Conservation (phyloP, 2,329 filamentous ascomycete genomes). For the Teratosphaeria nubilosa region DNA sequence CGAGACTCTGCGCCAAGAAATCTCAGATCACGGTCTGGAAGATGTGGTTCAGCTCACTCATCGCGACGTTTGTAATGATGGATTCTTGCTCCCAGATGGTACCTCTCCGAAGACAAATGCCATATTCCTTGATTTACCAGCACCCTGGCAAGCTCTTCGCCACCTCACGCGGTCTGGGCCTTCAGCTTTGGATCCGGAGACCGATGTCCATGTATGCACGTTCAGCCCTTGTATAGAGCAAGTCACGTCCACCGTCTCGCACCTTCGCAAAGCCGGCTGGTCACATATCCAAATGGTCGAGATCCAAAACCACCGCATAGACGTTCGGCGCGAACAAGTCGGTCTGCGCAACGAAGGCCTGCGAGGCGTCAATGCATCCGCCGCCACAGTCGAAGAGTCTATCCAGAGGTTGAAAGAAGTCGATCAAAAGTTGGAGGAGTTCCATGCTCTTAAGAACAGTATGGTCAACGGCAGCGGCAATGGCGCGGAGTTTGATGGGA, state of each 20-base stretch:
- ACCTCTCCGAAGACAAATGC: conserved; percentile 51
- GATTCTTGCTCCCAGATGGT: conserved; percentile 48
- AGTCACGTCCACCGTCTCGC: conserved; percentile 73
- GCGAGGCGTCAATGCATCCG: conserved; percentile 56
- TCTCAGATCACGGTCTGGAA: conserved; percentile 56
- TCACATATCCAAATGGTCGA: conserved; percentile 90
- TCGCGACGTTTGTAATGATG: conserved; percentile 67
- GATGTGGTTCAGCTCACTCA: conserved; percentile 62
- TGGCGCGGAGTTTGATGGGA: conserved; percentile 25
- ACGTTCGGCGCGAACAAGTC: conserved; percentile 71
- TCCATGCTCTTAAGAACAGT: conserved; percentile 38
- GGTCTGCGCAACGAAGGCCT: conserved; percentile 60
- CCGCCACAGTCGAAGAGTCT: conserved; percentile 70
- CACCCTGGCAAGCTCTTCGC: conserved; percentile 68
- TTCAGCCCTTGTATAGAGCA: conserved; percentile 98
- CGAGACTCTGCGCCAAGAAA: conserved; percentile 57
- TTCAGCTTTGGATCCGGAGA: conserved; percentile 56
- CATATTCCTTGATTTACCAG: conserved; percentile 70
- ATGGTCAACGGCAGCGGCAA: conserved; percentile 18
- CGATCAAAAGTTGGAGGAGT: conserved; percentile 57
- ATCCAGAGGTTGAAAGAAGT: conserved; percentile 62
- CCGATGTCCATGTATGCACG: conserved; percentile 71
- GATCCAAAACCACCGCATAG: conserved; percentile 66
- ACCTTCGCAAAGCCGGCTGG: conserved; percentile 75
- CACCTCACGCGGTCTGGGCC: conserved; percentile 52